These are phyloP conservation scores for Ostreobium quekettii DNA, from an alignment of 139 green algal species.

Conservation along the genomic window DNA sequence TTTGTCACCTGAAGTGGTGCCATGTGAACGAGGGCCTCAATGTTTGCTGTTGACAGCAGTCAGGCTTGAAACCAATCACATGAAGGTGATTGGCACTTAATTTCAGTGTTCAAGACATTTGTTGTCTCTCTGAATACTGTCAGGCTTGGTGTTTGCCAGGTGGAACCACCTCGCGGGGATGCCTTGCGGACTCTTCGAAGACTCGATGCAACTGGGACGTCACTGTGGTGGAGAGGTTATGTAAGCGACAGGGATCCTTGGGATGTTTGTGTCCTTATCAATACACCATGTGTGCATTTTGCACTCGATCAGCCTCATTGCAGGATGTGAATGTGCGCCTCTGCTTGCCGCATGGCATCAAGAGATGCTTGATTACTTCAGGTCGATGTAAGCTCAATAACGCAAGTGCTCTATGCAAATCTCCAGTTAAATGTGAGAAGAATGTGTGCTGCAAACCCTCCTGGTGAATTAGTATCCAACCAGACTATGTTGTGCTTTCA, in stretches of 20 bases:
- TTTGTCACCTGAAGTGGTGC: too few relatives aligned
- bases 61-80: too few relatives aligned
- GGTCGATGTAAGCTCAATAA: background rate
- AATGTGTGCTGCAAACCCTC: background rate
- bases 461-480: background rate
- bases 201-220: conserved; percentile 42
- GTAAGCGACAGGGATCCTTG: conserved; percentile 19
- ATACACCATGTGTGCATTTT: background rate
- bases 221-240: conserved; percentile 62
- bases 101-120: too few relatives aligned
- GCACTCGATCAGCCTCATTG: background rate
- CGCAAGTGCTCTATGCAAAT: background rate
- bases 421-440: background rate
- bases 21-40: too few relatives aligned
- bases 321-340: background rate
- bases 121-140: too few relatives aligned
- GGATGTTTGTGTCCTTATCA: background rate
- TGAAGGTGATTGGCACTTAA: too few relatives aligned
- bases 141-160: too few relatives aligned
- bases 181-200: background rate
- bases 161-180: background rate
- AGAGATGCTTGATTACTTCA: background rate
- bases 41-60: too few relatives aligned
- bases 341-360: background rate
- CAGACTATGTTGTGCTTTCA: background rate